Conservation (phyloP, 176 grass and related monocot species). For the Carex cristatella region DNA sequence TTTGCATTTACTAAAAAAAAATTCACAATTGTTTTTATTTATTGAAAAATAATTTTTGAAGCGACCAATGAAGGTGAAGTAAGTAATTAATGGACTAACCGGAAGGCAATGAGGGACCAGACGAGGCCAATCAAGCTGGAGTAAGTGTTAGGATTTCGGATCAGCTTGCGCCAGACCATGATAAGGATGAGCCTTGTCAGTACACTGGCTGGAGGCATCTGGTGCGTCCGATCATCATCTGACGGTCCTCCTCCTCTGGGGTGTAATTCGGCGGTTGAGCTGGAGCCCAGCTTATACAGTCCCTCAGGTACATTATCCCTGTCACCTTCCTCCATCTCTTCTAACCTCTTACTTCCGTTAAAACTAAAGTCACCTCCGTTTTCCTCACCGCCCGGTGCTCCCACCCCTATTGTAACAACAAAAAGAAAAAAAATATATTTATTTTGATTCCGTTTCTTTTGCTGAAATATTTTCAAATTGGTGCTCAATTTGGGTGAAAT, state of each 20-base stretch:
- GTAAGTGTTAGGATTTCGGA: constrained; percentile 96
- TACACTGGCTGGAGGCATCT: constrained; percentile 83
- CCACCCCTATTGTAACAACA: background rate
- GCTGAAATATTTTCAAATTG: background rate
- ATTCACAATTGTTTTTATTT: no score
- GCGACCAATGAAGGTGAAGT: no score
- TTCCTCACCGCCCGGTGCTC: constrained; percentile 17
- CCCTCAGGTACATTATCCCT: constrained; percentile 19
- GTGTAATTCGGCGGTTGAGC: constrained; percentile 42
- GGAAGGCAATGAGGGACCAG: constrained; percentile 85
- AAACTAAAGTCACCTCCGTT: constrained; percentile 40
- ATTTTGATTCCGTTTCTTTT: no score
- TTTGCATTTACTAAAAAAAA: no score
- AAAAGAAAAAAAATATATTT: background rate
- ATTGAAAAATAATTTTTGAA: no score
- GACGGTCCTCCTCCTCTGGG: constrained; percentile 19
- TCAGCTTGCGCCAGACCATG: constrained; percentile 98
- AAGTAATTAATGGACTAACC: constrained; percentile 27
- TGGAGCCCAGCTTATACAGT: constrained; percentile 46
- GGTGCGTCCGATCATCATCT: constrained; percentile 17
- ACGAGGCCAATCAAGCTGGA: constrained; percentile 74
- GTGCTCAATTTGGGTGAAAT: background rate
- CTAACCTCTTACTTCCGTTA: constrained; percentile 21
- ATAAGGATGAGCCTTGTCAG: constrained; percentile 76
- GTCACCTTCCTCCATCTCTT: constrained; percentile 22